Evolutionary conservation across 1,139 yeast species (phyloP).

Genomic region (Protomyces pachydermus): DNA sequence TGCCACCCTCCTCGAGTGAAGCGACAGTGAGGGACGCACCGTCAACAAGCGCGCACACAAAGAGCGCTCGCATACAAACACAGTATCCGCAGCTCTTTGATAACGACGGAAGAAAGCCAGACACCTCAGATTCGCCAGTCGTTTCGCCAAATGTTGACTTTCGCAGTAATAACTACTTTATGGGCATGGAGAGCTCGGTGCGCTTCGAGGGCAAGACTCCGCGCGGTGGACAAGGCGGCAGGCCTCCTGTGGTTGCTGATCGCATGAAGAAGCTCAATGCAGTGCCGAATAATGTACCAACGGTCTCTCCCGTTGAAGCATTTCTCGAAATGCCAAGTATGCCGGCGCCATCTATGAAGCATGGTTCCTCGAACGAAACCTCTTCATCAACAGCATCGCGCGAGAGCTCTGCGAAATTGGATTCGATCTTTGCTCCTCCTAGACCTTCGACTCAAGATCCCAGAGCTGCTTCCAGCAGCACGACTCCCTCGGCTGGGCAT

Average conservation of each 20-base stretch:
- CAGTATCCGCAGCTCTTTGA: slow-evolving; percentile 29
- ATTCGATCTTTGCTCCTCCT: background rate
- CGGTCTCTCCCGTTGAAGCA: slow-evolving; percentile 33
- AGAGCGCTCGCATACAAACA: slow-evolving; percentile 26
- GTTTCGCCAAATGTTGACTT: background rate
- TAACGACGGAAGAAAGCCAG: slow-evolving; percentile 27
- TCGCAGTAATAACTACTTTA: slow-evolving; percentile 30
- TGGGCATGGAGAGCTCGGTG: slow-evolving; percentile 18
- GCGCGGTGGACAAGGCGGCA: slow-evolving; percentile 5
- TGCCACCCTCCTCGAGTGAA: background rate
- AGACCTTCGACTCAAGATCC: background rate
- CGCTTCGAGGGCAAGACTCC: slow-evolving; percentile 14
- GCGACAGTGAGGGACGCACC: background rate
- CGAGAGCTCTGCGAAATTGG: background rate
- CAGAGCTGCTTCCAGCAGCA: background rate
- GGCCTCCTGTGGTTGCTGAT: slow-evolving; percentile 6
- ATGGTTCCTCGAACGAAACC: background rate
- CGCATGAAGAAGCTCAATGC: slow-evolving; percentile 14
- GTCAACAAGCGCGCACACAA: slow-evolving; percentile 23
- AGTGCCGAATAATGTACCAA: slow-evolving; percentile 25
- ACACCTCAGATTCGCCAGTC: background rate
- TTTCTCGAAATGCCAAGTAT: slow-evolving; percentile 26
- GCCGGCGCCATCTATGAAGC: background rate
- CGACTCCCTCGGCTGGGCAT: background rate
- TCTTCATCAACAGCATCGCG: background rate